Evolutionary conservation across 768 basidiomycete species (phyloP), one percentile per base, ranked within the genome.

Genomic region (Leccinum ochraceum): DNA sequence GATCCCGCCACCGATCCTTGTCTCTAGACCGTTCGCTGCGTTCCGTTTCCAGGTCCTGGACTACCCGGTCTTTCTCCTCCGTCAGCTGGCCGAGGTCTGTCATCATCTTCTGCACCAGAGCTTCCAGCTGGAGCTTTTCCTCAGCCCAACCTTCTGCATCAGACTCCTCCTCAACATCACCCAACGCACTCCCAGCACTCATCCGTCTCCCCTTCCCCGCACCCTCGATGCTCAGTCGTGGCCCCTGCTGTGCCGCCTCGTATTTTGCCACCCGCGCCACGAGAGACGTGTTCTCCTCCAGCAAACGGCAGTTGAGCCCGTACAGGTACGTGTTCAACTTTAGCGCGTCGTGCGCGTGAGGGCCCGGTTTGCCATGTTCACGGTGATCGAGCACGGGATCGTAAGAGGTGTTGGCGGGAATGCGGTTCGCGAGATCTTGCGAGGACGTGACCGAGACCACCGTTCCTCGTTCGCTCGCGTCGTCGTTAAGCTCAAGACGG

Each of bases 311-410:
- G 72, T 96, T 96, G 54, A 96, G 78, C 10, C 89, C 87, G 74
- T 95, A 92, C 68, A 96, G 73, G 71, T 96, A 95, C 11, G 82
- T 80, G 61, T 96, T 95, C 63, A 96, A 74, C 74, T 94, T 96
- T 17, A 83, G 82, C 3, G 90, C 90, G 71, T 95, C 92, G 75
- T 94, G 94, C 28, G 88, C 92, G 75, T 94, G 94, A 30, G 88
- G 79, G 16, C 88, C 87, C 32, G 92, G 83, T 17, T 86, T 89
- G 26, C 83, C 84, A 26, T 83, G 83, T 6, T 82, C 81, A 9
- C 86, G 88, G 52, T 89, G 85, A 14, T 90, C 90, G 70, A 92
- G 85, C 2, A 86, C 84, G 26, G 90, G 90, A 67, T 95, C 94
- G 62, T 95, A 93, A 8, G 92, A 94, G 13, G 92, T 91, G 68